A percentile compares a stretch with the other conserved stretches of the same genome.
Conservation (phyloP, 2,329 filamentous ascomycete species). For the Colletotrichum costaricense region DNA sequence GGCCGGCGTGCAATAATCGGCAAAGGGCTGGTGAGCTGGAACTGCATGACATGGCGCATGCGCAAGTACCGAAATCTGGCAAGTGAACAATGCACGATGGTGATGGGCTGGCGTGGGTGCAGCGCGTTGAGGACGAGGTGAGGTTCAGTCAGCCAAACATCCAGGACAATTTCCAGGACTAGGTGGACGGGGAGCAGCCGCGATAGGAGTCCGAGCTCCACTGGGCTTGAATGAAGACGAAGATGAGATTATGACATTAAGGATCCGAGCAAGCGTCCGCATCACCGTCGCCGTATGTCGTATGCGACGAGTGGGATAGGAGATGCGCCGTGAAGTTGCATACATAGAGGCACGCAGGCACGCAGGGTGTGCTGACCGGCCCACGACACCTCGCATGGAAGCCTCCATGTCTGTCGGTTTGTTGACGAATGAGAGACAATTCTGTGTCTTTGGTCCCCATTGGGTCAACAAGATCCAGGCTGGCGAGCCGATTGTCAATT, state of each 20-base stretch:
- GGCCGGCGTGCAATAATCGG: neutral
- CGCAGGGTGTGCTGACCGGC: neutral
- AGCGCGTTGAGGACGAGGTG: neutral
- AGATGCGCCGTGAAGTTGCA: neutral
- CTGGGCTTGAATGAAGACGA: neutral
- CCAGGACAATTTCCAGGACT: neutral
- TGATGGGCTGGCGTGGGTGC: neutral
- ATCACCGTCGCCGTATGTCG: neutral
- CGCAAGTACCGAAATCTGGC: conserved; percentile 20
- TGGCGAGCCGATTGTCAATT: neutral
- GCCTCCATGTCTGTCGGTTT: neutral
- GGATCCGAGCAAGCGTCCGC: neutral
- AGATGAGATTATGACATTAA: neutral
- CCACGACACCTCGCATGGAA: neutral
- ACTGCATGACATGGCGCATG: conserved; percentile 30
- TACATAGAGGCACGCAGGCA: neutral
- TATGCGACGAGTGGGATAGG: neutral
- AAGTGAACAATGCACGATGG: conserved; percentile 11
- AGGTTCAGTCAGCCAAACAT: conserved; percentile 6
- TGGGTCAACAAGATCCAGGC: neutral
- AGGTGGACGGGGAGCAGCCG: neutral
- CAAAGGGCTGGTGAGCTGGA: neutral
- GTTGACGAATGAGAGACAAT: neutral
- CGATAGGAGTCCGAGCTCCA: neutral
- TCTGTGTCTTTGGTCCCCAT: neutral